phyloP scores from a whole-genome alignment of 2,329 filamentous ascomycete genomes.

The Ceratocystis eucalypticola region DNA sequence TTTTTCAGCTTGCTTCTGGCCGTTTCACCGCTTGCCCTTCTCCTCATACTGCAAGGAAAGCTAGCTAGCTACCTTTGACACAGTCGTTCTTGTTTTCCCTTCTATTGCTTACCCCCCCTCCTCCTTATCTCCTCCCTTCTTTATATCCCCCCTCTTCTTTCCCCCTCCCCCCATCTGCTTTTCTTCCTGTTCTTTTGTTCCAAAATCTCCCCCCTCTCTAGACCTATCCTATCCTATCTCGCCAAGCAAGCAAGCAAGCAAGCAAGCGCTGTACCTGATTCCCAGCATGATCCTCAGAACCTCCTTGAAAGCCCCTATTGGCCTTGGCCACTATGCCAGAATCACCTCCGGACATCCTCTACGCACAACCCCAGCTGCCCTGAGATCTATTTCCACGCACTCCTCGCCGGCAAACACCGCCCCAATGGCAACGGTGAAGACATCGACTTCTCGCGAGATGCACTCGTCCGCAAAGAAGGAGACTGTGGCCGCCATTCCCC shows the following conservation, averaged over 20 bases:
- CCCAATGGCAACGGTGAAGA: not conserved
- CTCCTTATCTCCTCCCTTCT: not conserved
- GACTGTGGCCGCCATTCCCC: conserved; percentile 11
- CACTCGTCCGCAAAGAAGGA: conserved; percentile 15
- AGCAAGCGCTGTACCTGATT: not conserved
- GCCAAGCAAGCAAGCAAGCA: not conserved
- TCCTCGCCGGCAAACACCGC: not conserved
- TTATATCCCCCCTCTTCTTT: not conserved
- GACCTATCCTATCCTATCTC: too few species aligned
- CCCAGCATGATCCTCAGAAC: not conserved
- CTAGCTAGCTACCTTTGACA: too few species aligned
- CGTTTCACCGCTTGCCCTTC: not conserved
- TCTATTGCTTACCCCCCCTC: not conserved
- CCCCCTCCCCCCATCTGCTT: not conserved
- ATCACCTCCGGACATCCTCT: not conserved
- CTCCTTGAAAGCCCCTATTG: conserved; percentile 6
- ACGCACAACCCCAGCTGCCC: not conserved
- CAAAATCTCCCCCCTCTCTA: not conserved
- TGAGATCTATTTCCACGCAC: not conserved
- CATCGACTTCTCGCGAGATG: conserved; percentile 10
- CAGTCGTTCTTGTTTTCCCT: too few species aligned
- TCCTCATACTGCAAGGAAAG: not conserved
- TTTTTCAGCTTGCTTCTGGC: not conserved
- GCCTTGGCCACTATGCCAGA: conserved; percentile 4
- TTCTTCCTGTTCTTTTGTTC: not conserved